phyloP scores from a whole-genome alignment of 108 stramenopile genomes.

The Mayamaea pseudoterrestris region DNA sequence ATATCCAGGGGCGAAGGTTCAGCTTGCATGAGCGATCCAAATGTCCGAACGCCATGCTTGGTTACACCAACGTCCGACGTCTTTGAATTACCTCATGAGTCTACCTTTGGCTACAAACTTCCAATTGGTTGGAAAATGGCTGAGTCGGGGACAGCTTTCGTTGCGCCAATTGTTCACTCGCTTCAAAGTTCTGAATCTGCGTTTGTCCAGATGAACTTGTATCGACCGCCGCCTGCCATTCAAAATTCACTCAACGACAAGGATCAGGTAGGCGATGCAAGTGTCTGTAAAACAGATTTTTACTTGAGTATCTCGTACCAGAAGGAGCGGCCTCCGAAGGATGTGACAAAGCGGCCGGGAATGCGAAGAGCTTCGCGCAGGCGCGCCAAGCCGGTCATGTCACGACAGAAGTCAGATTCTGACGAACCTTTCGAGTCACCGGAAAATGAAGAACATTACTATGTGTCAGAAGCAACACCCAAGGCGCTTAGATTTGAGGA shows the following conservation, averaged over 20 bases:
- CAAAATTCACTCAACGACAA: not conserved
- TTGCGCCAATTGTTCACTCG: not conserved
- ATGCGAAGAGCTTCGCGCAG: conserved; percentile 1
- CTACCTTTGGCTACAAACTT: conserved; percentile 20
- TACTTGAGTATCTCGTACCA: conserved; percentile 27
- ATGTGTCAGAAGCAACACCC: conserved; percentile 11
- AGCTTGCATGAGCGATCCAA: conserved; percentile 9
- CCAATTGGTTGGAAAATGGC: conserved; percentile 53
- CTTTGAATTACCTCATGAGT: not conserved
- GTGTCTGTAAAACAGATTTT: conserved; percentile 27
- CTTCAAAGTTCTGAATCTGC: conserved; percentile 9
- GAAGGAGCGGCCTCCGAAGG: conserved; percentile 10
- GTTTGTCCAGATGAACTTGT: conserved; percentile 50
- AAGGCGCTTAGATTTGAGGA: conserved; percentile 21
- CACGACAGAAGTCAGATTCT: not conserved
- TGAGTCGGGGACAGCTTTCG: conserved; percentile 3
- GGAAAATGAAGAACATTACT: conserved; percentile 6
- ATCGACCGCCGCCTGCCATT: conserved; percentile 28
- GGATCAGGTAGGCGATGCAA: not conserved
- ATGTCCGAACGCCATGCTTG: conserved; percentile 24
- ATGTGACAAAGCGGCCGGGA: conserved; percentile 3
- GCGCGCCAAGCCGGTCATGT: not conserved
- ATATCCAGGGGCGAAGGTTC: not conserved
- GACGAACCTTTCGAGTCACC: not conserved
- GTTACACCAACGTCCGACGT: conserved; percentile 1